phyloP scores from a whole-genome alignment of 169 alveolate species.

The Cytauxzoon felis region DNA sequence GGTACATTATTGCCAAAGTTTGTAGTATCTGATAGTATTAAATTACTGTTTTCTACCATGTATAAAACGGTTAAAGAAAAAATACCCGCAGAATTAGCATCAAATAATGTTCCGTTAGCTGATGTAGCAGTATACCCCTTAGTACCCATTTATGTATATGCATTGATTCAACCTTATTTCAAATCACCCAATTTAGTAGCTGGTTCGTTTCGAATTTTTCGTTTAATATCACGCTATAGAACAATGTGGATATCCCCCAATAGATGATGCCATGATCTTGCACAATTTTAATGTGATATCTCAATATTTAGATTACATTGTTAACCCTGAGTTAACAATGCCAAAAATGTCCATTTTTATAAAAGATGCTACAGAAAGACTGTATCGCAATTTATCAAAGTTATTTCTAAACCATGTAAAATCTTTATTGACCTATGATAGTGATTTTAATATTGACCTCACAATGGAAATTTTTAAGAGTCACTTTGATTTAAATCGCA shows the following conservation, averaged over 20 bases:
- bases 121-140: slow-evolving; percentile 54
- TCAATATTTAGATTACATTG: slow-evolving; percentile 51
- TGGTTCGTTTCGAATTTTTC: neutral
- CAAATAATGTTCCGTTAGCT: slow-evolving; percentile 46
- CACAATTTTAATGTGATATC: slow-evolving; percentile 14
- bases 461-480: slow-evolving; percentile 60
- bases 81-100: slow-evolving; percentile 49
- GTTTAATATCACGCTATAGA: neutral
- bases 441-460: slow-evolving; percentile 50
- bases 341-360: slow-evolving; percentile 21
- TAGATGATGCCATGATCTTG: slow-evolving; percentile 13
- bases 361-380: slow-evolving; percentile 18
- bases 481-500: slow-evolving; percentile 40
- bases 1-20: slow-evolving; percentile 6
- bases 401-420: slow-evolving; percentile 52
- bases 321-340: slow-evolving; percentile 43
- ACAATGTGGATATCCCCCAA: slow-evolving; percentile 5
- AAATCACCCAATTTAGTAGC: slow-evolving; percentile 27
- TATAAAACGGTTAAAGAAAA: slow-evolving; percentile 40
- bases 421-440: slow-evolving; percentile 36
- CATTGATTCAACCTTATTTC: slow-evolving; percentile 54
- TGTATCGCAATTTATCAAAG: slow-evolving; percentile 53
- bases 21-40: slow-evolving; percentile 10
- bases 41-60: slow-evolving; percentile 41
- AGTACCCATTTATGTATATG: slow-evolving; percentile 52